Conservation (phyloP, 2,329 filamentous ascomycete genomes). For the Canariomyces notabilis region DNA sequence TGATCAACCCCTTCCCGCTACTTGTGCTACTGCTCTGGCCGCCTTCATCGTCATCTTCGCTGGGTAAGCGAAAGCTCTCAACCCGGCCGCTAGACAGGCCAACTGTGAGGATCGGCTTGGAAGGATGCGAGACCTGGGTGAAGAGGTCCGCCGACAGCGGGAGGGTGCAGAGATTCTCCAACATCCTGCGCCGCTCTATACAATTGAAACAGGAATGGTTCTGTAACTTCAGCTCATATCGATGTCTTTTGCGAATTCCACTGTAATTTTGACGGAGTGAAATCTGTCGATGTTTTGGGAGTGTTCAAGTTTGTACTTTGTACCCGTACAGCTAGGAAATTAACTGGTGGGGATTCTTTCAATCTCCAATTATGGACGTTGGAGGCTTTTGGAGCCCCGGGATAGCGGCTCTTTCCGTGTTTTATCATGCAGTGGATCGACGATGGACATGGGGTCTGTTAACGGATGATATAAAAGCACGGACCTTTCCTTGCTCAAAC, state of each 20-base stretch:
- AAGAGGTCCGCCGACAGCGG: conserved; percentile 85
- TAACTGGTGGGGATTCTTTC: no score
- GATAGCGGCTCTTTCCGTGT: neutral
- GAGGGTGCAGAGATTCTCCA: conserved; percentile 87
- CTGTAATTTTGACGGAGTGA: neutral
- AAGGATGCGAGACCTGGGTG: conserved; percentile 79
- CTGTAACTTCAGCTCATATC: conserved; percentile 5
- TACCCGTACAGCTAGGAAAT: no score
- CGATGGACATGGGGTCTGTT: no score
- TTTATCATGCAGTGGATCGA: neutral
- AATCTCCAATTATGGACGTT: no score
- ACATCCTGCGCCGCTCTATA: conserved; percentile 51
- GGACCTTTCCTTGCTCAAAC: no score
- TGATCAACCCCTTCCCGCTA: conserved; percentile 68
- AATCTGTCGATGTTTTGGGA: neutral
- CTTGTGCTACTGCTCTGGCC: conserved; percentile 48
- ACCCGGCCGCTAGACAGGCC: conserved; percentile 83
- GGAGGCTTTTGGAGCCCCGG: conserved; percentile 10
- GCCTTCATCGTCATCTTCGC: conserved; percentile 45
- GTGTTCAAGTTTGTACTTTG: no score
- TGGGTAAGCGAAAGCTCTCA: conserved; percentile 70
- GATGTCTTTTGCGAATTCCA: neutral
- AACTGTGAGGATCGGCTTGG: conserved; percentile 76
- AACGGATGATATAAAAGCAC: no score
- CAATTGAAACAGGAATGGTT: neutral